A percentile compares a stretch with the other conserved stretches of the same genome.
Evolutionary conservation across 306 rosid genomes (phyloP).

Genomic region (Quercus engelmannii): DNA sequence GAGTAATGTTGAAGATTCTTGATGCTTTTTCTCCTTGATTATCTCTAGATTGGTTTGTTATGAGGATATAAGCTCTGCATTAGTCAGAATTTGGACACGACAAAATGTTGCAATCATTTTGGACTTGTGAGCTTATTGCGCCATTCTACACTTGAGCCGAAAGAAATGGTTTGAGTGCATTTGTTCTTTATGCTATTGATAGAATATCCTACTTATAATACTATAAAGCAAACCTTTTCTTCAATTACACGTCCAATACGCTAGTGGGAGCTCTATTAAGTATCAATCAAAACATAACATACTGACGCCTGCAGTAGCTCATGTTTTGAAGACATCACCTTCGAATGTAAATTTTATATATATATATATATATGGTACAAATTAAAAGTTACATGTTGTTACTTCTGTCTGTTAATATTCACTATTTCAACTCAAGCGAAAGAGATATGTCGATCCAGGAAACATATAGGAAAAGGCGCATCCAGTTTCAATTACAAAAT

Average conservation of each 20-base stretch:
- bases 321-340: conserved; percentile 10
- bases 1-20: conserved; percentile 37
- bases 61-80: conserved; percentile 7
- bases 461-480: neutral
- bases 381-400: neutral
- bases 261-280: conserved; percentile 7
- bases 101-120: conserved; percentile 34
- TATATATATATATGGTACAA: neutral
- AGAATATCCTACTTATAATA: conserved; percentile 23
- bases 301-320: conserved; percentile 6
- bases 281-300: neutral
- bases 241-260: conserved; percentile 32
- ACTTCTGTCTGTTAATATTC: conserved; percentile 3
- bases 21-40: conserved; percentile 21
- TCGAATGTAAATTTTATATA: neutral
- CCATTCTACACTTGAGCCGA: conserved; percentile 60
- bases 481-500: conserved; percentile 1
- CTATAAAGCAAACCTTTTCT: conserved; percentile 25
- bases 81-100: conserved; percentile 23
- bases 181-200: conserved; percentile 42
- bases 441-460: neutral
- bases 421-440: conserved; percentile 13
- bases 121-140: conserved; percentile 28
- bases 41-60: conserved; percentile 31
- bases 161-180: conserved; percentile 51